Base-by-base conservation (phyloP, 768 basidiomycete species). In the Suillus clintonianus region DNA sequence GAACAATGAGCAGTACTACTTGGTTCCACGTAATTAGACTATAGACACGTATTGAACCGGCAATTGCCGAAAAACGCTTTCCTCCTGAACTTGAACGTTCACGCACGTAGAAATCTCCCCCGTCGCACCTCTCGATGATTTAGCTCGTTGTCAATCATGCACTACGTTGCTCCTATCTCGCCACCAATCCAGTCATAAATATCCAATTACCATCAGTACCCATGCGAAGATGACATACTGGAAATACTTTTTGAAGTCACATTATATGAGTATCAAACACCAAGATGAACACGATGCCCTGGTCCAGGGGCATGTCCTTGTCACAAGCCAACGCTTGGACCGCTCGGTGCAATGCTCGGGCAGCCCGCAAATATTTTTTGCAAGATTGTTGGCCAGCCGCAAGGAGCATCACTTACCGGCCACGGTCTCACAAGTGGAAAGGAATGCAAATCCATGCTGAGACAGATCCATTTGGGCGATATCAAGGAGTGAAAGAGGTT, bases 371-470 rank as follows among this genome's bases (percentile, higher is more conserved):
- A 64, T n/a, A 17, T 50, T 41, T 11, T 24, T n/a, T n/a, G n/a
- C n/a, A n/a, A n/a, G n/a, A n/a, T n/a, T n/a, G n/a, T n/a, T n/a
- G n/a, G n/a, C n/a, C n/a, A n/a, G n/a, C n/a, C n/a, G n/a, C n/a
- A n/a, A n/a, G n/a, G n/a, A n/a, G n/a, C n/a, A n/a, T n/a, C n/a
- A n/a, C n/a, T n/a, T n/a, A n/a, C 70, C 70, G 24, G 58, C 63
- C 7, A 70, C 71, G 17, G 71, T 72, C 37, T 37, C 10, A 11
- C 37, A 37, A 11, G 37, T 10, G 3, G 37, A 37, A 10, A 37
- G 37, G 11, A 37, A 63, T 41, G 62, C 62, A 17, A 59, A 63
- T 37, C 41, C 62, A n/a, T 53, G 62, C 43, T 22, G 47, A 30
- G 36, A 53, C 24, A 59, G 15, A 27, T 59, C 50, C 4, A 15